Base-by-base conservation (phyloP, 768 basidiomycete genomes). In the Clitopilus hobsonii region DNA sequence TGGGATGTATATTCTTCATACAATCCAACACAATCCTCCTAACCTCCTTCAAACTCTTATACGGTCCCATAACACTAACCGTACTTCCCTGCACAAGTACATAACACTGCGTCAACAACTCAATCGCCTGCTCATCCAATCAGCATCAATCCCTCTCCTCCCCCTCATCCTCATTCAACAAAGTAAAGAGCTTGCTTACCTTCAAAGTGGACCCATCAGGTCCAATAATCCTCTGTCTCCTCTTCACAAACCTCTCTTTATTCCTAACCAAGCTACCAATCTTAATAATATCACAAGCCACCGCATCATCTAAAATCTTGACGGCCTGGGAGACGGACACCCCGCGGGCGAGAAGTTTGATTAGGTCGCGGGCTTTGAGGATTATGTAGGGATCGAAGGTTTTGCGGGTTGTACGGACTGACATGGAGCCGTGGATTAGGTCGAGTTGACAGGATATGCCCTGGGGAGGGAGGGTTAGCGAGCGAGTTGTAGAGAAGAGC, bases 1-100 rank as follows among this genome's bases (percentile, higher is more conserved):
- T 98, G 1, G 97, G 97, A 66, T 99, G 97, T 53, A 98, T 89
- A 67, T 99, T 99, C 74, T 89, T 94, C 97, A 99, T 98, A 75
- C 97, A 99, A 66, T 99, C 97, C 38, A 98, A 70, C n/a, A 99
- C 84, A 58, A 98, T 98, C 61, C 95, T 74, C 55, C 97, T 81
- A 10, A 99, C 96, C 71, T 99, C 97, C 69, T 98, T 98, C 18
- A 99, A 76, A 0, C 89, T 88, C 65, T 96, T 97, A 75, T 89
- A 90, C 0, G 94, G 89, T 3, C 97, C 97, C 94, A 98, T 98
- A 11, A 93, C 94, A 51, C 94, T 93, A 54, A 99, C 97, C 1
- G 97, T 99, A 69, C 83, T 98, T 58, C 97, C 97, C 76, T 98
- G 97, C 2, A 99, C 97, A 18, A 99, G 81, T 23, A 99, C 91